phyloP scores from a whole-genome alignment of 805 yeast species.

The Candida qinlingensis region DNA sequence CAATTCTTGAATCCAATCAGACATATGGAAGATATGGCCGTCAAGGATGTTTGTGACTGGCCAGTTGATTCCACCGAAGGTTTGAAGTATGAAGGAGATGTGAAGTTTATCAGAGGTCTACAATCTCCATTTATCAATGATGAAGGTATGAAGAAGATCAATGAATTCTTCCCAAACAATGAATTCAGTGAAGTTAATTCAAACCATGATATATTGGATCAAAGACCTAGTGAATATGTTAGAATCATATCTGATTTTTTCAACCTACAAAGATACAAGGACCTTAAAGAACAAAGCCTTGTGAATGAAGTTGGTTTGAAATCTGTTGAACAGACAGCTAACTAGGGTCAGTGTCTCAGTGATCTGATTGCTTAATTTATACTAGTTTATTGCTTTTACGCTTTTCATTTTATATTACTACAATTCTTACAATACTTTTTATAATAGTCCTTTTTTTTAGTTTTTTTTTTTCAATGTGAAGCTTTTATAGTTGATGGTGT shows the following conservation, averaged over 20 bases:
- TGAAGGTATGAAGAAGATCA: conserved; percentile 17
- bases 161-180: conserved; percentile 24
- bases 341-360: background rate
- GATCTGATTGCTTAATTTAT: background rate
- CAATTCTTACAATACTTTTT: too few species aligned
- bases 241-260: conserved; percentile 25
- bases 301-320: background rate
- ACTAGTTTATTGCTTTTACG: background rate
- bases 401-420: too few species aligned
- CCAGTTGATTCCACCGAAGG: conserved; percentile 24
- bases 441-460: too few species aligned
- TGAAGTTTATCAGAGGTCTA: conserved; percentile 22
- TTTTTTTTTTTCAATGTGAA: background rate
- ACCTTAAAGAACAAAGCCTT: background rate
- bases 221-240: conserved; percentile 32
- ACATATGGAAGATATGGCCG: conserved; percentile 25
- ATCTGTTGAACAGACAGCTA: background rate
- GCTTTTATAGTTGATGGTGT: too few species aligned
- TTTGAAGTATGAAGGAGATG: conserved; percentile 17
- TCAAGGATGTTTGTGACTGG: conserved; percentile 29
- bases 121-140: conserved; percentile 22
- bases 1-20: conserved; percentile 31
- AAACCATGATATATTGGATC: conserved; percentile 35
- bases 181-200: conserved; percentile 23
- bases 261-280: conserved; percentile 19